These are phyloP conservation scores for Aspergillus floridensis DNA, from an alignment of 2,329 filamentous ascomycete species.

Conservation along the genomic window DNA sequence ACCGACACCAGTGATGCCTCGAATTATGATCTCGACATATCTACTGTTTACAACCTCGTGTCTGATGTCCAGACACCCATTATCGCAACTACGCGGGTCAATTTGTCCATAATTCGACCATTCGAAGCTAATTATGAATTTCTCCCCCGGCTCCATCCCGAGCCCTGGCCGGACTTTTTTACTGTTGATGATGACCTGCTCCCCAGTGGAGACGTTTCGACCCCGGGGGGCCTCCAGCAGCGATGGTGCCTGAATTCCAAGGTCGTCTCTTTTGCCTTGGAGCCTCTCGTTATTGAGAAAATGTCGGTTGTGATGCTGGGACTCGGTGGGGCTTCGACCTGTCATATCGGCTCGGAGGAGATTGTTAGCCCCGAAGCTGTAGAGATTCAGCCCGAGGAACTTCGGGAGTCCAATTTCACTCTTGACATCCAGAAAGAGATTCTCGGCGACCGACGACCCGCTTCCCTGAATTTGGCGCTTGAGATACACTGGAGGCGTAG, in stretches of 20 bases:
- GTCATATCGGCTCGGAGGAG: constrained; percentile 43
- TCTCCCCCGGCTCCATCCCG: constrained; percentile 70
- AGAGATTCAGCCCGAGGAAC: constrained; percentile 62
- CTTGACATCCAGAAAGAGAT: constrained; percentile 71
- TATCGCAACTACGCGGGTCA: constrained; percentile 66
- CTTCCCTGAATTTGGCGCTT: constrained; percentile 71
- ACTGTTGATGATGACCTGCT: constrained; percentile 51
- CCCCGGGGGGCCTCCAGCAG: constrained; percentile 67
- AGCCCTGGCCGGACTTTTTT: constrained; percentile 87
- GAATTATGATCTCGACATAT: constrained; percentile 68
- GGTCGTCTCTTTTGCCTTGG: constrained; percentile 71
- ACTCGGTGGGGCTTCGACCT: constrained; percentile 62
- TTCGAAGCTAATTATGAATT: constrained; percentile 94
- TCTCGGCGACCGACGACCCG: constrained; percentile 77
- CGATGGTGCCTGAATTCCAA: constrained; percentile 74
- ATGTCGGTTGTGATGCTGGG: constrained; percentile 62
- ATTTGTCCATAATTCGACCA: constrained; percentile 71
- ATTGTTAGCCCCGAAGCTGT: constrained; percentile 28
- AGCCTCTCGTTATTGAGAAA: constrained; percentile 60
- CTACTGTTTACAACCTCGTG: constrained; percentile 72
- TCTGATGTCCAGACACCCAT: constrained; percentile 80
- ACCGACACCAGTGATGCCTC: constrained; percentile 52
- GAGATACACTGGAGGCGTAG: constrained; percentile 73
- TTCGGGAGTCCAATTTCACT: constrained; percentile 70
- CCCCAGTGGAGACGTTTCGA: constrained; percentile 24